Base-by-base conservation (phyloP, 495 filamentous ascomycete species). In the Penicillium bialowiezense region DNA sequence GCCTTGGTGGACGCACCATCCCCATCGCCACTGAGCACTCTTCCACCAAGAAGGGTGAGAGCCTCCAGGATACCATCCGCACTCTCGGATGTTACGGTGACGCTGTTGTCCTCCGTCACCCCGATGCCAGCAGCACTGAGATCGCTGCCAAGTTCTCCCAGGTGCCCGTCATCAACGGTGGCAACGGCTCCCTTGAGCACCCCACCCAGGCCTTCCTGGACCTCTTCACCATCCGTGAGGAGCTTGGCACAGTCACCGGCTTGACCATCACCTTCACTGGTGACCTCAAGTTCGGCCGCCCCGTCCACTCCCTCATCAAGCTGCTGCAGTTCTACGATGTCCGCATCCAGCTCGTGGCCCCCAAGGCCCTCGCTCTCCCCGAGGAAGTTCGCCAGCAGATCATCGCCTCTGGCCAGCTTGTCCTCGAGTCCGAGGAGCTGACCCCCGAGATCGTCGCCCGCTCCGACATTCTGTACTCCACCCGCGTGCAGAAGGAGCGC, bases 121-220 rank as follows among this genome's bases (percentile, higher is more conserved):
- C 93, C 4, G 82, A 87, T 20, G 84, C 91, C 47, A 78, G 70
- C 50, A 90, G 86, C 54, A 87, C 88, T 17, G 83, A 85, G 28
- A 78, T 84, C 31, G 95, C 93, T 7, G 86, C 84, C 58, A 89
- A 90, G 67, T 95, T 83, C 72, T 89, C 88, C 32, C 82, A 83
- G 20, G 89, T 96, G 1, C 93, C 93, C 2, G 82, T 98, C 62
- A 91, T 98, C 74, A 98, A 98, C 63, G 93, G 90, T 55, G 93
- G 93, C 39, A 98, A 97, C 64, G 93, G 93, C 48, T 87, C 85
- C 67, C 79, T 88, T 55, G 93, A 98, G 73, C 93, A 98, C 69
- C 93, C 93, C 3, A 97, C 95, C 0, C 93, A 98, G 70, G 93
- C 93, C 4, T 91, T 98, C 83, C 79, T 97, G n/a, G 93, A 98